These are phyloP conservation scores for Saccharata proteae DNA, from an alignment of 2,329 filamentous ascomycete species.

Conservation along the genomic window DNA sequence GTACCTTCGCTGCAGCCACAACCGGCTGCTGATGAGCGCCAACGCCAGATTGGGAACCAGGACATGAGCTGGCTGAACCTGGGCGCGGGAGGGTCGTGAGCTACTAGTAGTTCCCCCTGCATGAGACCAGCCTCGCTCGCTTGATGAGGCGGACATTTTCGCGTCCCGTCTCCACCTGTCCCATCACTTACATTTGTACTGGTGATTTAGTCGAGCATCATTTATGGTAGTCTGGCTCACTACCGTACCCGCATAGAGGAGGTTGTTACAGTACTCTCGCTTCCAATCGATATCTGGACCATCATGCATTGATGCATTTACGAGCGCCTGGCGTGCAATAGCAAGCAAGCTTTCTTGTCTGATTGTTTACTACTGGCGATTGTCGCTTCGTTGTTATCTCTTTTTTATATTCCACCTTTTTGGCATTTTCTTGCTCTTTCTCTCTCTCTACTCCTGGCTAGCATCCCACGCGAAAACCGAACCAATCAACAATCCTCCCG, in stretches of 20 bases:
- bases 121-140: neutral
- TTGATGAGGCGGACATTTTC: neutral
- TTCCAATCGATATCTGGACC: too few species aligned
- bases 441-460: neutral
- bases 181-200: too few species aligned
- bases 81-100: too few species aligned
- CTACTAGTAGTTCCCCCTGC: neutral
- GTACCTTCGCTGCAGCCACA: conserved; percentile 12
- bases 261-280: too few species aligned
- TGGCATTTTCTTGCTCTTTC: neutral
- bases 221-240: too few species aligned
- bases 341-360: too few species aligned
- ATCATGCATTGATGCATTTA: too few species aligned
- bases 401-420: too few species aligned
- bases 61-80: conserved; percentile 79
- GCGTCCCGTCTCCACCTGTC: neutral
- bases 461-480: neutral
- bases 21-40: conserved; percentile 13
- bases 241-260: too few species aligned
- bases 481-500: neutral
- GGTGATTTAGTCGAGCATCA: too few species aligned
- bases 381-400: conserved; percentile 3
- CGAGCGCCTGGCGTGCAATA: conserved; percentile 6
- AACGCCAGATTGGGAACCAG: conserved; percentile 21
- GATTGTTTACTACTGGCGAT: conserved; percentile 4